Evolutionary conservation across 371 early-diverging fungal species (phyloP).

Genomic region (Ordospora colligata): DNA sequence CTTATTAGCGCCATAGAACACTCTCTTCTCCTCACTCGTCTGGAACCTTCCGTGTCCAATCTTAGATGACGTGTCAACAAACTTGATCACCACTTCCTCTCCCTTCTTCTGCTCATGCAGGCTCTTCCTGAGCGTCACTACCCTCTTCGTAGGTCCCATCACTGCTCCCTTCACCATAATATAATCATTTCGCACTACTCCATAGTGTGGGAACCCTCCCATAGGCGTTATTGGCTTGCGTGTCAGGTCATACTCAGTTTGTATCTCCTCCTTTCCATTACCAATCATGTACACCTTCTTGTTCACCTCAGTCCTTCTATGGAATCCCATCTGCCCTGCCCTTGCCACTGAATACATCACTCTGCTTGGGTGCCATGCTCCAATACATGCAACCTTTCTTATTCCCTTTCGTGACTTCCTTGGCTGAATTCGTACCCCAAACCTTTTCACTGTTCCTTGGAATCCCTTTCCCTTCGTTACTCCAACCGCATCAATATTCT

Average conservation of each 20-base stretch:
- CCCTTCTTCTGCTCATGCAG: constrained; percentile 83
- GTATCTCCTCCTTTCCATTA: constrained; percentile 73
- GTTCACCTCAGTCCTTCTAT: constrained; percentile 98
- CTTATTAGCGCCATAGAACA: constrained; percentile 70
- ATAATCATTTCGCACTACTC: constrained; percentile 89
- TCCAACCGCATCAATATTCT: constrained; percentile 94
- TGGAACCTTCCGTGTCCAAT: constrained; percentile 99
- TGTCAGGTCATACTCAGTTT: constrained; percentile 94
- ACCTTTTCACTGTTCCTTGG: constrained; percentile 96
- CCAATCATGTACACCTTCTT: constrained; percentile 98
- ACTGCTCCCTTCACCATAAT: constrained; percentile 96
- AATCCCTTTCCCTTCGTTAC: constrained; percentile 99
- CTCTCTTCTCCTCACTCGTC: constrained; percentile 89
- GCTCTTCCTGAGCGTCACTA: constrained; percentile 93
- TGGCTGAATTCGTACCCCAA: constrained; percentile 98
- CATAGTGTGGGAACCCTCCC: constrained; percentile 99
- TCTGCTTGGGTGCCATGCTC: constrained; percentile 99
- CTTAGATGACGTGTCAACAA: constrained; percentile 99
- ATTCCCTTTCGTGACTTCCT: constrained; percentile 99
- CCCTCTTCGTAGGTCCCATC: constrained; percentile 92
- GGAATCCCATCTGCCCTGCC: constrained; percentile 99
- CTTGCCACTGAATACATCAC: constrained; percentile 98
- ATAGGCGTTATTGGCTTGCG: constrained; percentile 89
- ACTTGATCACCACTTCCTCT: constrained; percentile 84
- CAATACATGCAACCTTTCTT: constrained; percentile 99